Evolutionary conservation across 257 asterid genomes (phyloP), one percentile per base, ranked within the genome.

Genomic region (Datura wrightii): DNA sequence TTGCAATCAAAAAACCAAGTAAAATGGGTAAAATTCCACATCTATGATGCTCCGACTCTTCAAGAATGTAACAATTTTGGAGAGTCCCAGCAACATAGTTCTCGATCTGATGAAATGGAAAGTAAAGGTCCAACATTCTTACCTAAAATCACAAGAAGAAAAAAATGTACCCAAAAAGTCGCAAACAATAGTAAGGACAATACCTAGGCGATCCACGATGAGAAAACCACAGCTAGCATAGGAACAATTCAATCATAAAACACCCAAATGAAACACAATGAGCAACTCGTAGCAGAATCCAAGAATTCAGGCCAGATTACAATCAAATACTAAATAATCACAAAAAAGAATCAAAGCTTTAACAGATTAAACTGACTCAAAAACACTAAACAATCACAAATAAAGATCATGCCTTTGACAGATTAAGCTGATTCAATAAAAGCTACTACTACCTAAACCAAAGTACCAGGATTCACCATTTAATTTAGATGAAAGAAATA

Each of bases 381-480:
- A 50, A 3, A n/a, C 34, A 58, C 31, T 18, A 18, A 58, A 69
- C 16, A 69, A 69, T 16, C 54, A 41, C 36, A 69, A 16, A 46
- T 24, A 74, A 67, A 39, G 56, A 82, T 36, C 48, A 71, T 54
- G 65, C 5, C 71, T 58, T 52, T 65, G 74, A 6, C 39, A 70
- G 37, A 65, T 5, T 15, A 66, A 24, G 11, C 66, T 42, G 24
- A 71, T 71, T 19, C 5, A 48, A 50, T 14, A 39, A 58, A 10
- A 9, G 31, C 39, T 66, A 13, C 46, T 66, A 14, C 5, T 6
- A 13, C 74, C 19, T 9, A 9, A 71, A 71, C 55, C 18, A 10
- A 24, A 42, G 55, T 9, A 71, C 39, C 79, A 71, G n/a, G 37
- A 71, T 71, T 71, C 10, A 15, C 65, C 34, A 58, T n/a, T 14